These are phyloP conservation scores for Coemansia sp. DNA, from an alignment of 371 early-diverging fungal genomes.

Conservation along the genomic window DNA sequence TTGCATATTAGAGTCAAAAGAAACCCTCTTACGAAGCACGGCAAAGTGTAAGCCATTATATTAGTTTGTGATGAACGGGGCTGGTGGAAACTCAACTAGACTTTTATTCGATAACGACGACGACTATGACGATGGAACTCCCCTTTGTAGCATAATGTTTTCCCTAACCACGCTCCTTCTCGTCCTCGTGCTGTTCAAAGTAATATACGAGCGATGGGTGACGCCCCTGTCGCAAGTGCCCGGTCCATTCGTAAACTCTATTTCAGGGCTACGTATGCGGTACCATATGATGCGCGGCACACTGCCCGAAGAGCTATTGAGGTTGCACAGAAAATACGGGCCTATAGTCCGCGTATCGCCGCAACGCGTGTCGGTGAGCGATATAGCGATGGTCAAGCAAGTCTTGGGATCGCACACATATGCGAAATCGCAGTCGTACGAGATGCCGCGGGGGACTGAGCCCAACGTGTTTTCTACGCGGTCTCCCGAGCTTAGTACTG, in stretches of 20 bases:
- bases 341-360: constrained; percentile 42
- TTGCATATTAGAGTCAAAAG: too few relatives aligned
- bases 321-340: constrained; percentile 27
- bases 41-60: background rate
- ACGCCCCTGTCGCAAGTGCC: constrained; percentile 36
- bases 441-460: constrained; percentile 20
- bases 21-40: too few relatives aligned
- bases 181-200: constrained; percentile 31
- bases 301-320: constrained; percentile 20
- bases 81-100: constrained; percentile 44
- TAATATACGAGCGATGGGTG: constrained; percentile 46
- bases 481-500: constrained; percentile 19
- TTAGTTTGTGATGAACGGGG: constrained; percentile 32
- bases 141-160: constrained; percentile 34
- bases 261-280: constrained; percentile 44
- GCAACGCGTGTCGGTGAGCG: constrained; percentile 36
- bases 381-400: constrained; percentile 16
- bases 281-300: constrained; percentile 44
- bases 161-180: constrained; percentile 16
- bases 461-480: constrained; percentile 43
- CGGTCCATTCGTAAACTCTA: constrained; percentile 20
- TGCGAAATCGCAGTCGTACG: constrained; percentile 29
- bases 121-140: constrained; percentile 22
- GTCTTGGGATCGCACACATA: constrained; percentile 27
- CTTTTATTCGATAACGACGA: constrained; percentile 46